A percentile compares a stretch with the other conserved stretches of the same genome.
Conservation (phyloP, 164 flowering plant genomes). For the Macadamia tetraphylla region DNA sequence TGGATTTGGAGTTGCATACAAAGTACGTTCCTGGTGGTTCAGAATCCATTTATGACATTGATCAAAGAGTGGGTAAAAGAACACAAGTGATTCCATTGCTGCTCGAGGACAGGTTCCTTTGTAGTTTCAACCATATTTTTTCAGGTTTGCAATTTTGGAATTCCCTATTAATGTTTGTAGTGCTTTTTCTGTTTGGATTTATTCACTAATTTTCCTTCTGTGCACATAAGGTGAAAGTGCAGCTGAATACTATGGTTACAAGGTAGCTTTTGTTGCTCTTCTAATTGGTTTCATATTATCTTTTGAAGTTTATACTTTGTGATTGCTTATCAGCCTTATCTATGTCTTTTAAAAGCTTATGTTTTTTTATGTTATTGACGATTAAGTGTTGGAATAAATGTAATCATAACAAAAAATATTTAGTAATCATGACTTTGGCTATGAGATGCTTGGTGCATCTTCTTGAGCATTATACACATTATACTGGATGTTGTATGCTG, state of each 20-base stretch:
- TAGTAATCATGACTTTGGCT: too few relatives aligned
- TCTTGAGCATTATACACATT: too few relatives aligned
- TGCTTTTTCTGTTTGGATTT: not conserved
- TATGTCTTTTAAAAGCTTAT: not conserved
- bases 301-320: conserved; percentile 5
- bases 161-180: not conserved
- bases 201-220: not conserved
- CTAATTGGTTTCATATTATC: not conserved
- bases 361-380: too few relatives aligned
- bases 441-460: too few relatives aligned
- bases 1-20: conserved; percentile 83
- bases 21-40: conserved; percentile 75
- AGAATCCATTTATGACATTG: conserved; percentile 82
- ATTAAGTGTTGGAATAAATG: too few relatives aligned
- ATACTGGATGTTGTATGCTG: too few relatives aligned
- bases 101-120: conserved; percentile 87
- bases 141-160: conserved; percentile 45
- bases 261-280: conserved; percentile 41
- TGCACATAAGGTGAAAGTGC: conserved; percentile 73
- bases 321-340: not conserved
- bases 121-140: conserved; percentile 95
- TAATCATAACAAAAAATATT: too few relatives aligned
- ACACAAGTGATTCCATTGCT: conserved; percentile 85
- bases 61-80: conserved; percentile 49
- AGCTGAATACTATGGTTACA: conserved; percentile 98